Evolutionary conservation across 208 protist species (phyloP).

Genomic region (Crithidia bombi): DNA sequence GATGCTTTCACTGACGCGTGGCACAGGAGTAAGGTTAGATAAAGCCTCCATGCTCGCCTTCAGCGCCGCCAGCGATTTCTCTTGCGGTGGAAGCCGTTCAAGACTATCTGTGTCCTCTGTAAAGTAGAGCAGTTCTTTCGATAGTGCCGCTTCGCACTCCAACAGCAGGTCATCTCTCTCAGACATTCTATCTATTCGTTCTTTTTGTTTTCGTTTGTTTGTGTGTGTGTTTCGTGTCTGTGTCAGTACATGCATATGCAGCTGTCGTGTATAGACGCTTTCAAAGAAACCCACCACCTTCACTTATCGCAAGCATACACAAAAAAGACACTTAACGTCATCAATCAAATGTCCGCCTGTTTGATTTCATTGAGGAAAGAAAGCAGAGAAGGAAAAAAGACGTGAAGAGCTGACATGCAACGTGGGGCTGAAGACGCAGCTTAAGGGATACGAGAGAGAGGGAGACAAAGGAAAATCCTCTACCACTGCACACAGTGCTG

Average conservation of each 20-base stretch:
- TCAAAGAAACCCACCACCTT: not conserved
- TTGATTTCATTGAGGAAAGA: too few relatives aligned
- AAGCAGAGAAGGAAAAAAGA: too few relatives aligned
- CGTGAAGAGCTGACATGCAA: too few relatives aligned
- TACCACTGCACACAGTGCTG: too few relatives aligned
- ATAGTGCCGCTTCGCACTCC: slow-evolving; percentile 24
- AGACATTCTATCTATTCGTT: not conserved
- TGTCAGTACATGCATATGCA: not conserved
- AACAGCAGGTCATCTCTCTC: not conserved
- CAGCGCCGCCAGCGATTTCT: slow-evolving; percentile 27
- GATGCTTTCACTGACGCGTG: slow-evolving; percentile 52
- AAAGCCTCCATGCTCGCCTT: slow-evolving; percentile 46
- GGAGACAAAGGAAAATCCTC: too few relatives aligned
- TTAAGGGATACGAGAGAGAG: too few relatives aligned
- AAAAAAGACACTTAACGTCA: too few relatives aligned
- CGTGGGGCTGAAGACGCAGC: too few relatives aligned
- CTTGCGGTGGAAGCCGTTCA: not conserved
- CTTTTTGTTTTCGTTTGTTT: not conserved
- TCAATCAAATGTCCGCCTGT: too few relatives aligned
- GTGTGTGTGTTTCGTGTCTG: not conserved
- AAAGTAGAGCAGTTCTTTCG: not conserved
- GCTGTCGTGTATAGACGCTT: too few relatives aligned
- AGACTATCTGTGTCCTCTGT: not conserved
- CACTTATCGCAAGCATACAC: too few relatives aligned
- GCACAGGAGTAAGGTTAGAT: slow-evolving; percentile 31